These are phyloP conservation scores for Penicillium sp. DNA, from an alignment of 2,329 filamentous ascomycete genomes.

Conservation along the genomic window DNA sequence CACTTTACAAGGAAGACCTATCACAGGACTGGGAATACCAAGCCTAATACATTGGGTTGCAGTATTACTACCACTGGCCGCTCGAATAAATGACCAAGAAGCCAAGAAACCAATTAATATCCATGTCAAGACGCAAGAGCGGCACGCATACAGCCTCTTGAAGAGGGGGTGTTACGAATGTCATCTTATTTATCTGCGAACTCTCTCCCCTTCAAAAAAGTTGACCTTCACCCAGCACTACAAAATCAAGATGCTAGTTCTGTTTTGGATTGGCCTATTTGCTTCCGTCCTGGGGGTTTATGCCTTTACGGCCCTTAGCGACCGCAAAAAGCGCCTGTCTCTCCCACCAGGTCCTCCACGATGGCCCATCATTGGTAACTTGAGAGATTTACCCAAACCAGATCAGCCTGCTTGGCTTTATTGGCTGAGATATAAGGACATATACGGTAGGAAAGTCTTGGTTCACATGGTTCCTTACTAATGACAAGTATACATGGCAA, in stretches of 20 bases:
- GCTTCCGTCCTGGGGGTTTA: background rate
- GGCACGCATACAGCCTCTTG: background rate
- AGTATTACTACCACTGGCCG: too few relatives aligned
- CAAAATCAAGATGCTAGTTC: background rate
- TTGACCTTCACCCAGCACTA: background rate
- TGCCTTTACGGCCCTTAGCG: background rate
- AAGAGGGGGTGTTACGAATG: background rate
- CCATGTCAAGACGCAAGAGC: background rate
- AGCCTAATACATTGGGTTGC: background rate
- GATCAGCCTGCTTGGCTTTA: constrained; percentile 43
- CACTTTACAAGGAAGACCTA: too few relatives aligned
- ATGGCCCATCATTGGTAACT: constrained; percentile 54
- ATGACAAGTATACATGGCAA: background rate
- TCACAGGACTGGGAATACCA: background rate
- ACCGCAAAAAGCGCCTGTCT: background rate
- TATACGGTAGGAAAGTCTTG: constrained; percentile 30
- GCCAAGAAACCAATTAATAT: background rate
- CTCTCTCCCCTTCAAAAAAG: too few relatives aligned
- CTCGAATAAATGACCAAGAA: too few relatives aligned
- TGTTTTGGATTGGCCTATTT: background rate
- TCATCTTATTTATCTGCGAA: background rate
- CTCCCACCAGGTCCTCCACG: constrained; percentile 56
- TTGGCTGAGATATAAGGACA: constrained; percentile 47
- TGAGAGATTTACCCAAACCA: constrained; percentile 50
- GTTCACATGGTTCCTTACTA: background rate